Evolutionary conservation across 129 eudicot genomes (phyloP), one percentile per base, ranked within the genome.

Genomic region (Pulicaria dysenterica): DNA sequence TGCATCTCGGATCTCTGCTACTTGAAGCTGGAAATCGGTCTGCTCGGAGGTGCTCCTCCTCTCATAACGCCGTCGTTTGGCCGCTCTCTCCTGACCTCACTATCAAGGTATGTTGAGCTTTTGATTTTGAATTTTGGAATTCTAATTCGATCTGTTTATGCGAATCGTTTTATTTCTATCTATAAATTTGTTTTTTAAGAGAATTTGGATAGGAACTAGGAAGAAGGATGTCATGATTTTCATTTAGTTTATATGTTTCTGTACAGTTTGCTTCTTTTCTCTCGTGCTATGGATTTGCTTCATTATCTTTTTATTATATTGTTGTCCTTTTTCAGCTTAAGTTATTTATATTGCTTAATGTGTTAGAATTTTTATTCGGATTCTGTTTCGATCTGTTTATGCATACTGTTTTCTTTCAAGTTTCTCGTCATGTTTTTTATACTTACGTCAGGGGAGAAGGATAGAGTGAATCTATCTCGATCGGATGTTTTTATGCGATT

Each of bases 31-130:
- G 80, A 9, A 86, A 84, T 55, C 83, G 97, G 58, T 82, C 90
- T 37, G 83, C 92, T 37, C 73, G 95, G 48, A 88, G 79, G 61
- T 84, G 84, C 61, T 86, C 86, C 1, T 80, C 88, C 13, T 12
- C 51, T 46, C 96, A 91, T 69, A 91, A 91, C 85, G 87, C 78
- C 37, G 65, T 68, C 69, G 87, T 76, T 55, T 91, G 97, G 97
- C 88, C 96, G 4, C 85, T 91, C 38, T 80, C 92, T 3, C 82
- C 90, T 43, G 95, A 91, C 73, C 88, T 91, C 69, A 91, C 97
- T 11, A 76, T 86, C 66, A 91, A 88, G 72, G 97, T 88, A 57
- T 48, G 42, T 5, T 12, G 14, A 11, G 36, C 14, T 46, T 51
- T 24, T 43, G 10, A 7, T 59, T 44, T 62, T 1, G 10, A 36